phyloP scores from a whole-genome alignment of 1,139 yeast species.

The Protomyces gravidus region DNA sequence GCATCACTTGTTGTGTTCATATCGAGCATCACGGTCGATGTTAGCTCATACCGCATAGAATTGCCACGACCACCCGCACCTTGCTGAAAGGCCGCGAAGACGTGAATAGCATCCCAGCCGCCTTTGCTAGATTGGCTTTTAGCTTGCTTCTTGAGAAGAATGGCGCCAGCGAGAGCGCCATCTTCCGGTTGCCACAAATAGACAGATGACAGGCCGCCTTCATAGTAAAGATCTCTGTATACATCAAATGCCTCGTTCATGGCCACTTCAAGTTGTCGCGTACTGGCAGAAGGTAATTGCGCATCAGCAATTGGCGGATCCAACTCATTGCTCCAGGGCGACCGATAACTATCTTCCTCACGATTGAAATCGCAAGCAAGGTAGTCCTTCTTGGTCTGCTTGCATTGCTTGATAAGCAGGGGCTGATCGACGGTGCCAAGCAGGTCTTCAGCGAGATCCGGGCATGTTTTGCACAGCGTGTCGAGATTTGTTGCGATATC shows the following conservation, averaged over 20 bases:
- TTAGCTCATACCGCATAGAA: constrained; percentile 59
- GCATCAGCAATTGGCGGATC: constrained; percentile 62
- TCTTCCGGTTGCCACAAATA: constrained; percentile 78
- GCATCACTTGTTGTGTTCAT: constrained; percentile 44
- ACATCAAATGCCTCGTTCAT: constrained; percentile 91
- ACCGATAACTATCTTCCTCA: constrained; percentile 86
- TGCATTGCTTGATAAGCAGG: constrained; percentile 56
- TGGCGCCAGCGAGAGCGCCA: constrained; percentile 80
- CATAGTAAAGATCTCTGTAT: constrained; percentile 88
- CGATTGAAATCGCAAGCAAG: constrained; percentile 91
- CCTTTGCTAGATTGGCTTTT: constrained; percentile 42
- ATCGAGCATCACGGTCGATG: constrained; percentile 83
- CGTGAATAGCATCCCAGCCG: constrained; percentile 90
- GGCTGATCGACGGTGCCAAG: constrained; percentile 87
- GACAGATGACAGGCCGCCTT: constrained; percentile 86
- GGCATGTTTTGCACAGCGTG: constrained; percentile 67
- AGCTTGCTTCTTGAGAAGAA: constrained; percentile 66
- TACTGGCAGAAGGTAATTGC: constrained; percentile 63
- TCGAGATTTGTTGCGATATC: constrained; percentile 59
- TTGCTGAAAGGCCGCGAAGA: constrained; percentile 63
- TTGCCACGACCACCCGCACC: constrained; percentile 39
- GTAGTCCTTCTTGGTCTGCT: constrained; percentile 59
- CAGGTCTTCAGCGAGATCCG: constrained; percentile 82
- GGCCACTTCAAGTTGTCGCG: constrained; percentile 69
- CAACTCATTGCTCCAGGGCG: constrained; percentile 86